Evolutionary conservation across 2,329 filamentous ascomycete species (phyloP).

Genomic region (Xylaria sp.): DNA sequence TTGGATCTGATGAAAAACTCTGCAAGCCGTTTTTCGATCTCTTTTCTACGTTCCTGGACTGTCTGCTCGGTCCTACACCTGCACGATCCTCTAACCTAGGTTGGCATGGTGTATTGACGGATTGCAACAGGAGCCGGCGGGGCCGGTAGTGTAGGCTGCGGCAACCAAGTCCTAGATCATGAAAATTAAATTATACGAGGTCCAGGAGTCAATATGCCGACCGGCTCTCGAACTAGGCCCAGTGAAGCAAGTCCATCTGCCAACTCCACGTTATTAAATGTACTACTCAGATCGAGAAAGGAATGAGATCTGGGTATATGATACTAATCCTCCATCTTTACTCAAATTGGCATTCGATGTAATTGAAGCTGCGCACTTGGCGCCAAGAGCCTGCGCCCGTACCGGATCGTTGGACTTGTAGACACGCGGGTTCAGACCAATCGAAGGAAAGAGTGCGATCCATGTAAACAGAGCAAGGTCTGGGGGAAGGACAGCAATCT

Average conservation of each 20-base stretch:
- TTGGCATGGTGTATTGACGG: background rate
- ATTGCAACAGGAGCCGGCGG: background rate
- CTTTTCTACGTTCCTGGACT: too few relatives aligned
- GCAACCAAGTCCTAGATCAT: background rate
- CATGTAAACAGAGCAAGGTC: too few relatives aligned
- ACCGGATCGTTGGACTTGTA: background rate
- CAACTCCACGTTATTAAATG: background rate
- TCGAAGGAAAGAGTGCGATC: background rate
- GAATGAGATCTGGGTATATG: background rate
- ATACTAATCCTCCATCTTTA: background rate
- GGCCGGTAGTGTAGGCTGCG: background rate
- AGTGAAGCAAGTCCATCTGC: constrained; percentile 15
- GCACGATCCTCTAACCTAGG: too few relatives aligned
- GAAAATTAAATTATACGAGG: constrained; percentile 7
- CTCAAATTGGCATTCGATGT: background rate
- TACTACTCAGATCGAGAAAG: background rate
- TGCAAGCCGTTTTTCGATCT: background rate
- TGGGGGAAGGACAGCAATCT: too few relatives aligned
- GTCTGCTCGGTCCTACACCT: too few relatives aligned
- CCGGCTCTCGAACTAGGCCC: constrained; percentile 11
- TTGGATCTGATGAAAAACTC: background rate
- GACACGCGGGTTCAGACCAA: background rate
- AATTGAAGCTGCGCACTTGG: background rate
- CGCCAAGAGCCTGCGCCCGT: background rate
- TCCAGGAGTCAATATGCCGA: background rate